phyloP scores from a whole-genome alignment of 305 asterid species.

The Solanum hybrid region DNA sequence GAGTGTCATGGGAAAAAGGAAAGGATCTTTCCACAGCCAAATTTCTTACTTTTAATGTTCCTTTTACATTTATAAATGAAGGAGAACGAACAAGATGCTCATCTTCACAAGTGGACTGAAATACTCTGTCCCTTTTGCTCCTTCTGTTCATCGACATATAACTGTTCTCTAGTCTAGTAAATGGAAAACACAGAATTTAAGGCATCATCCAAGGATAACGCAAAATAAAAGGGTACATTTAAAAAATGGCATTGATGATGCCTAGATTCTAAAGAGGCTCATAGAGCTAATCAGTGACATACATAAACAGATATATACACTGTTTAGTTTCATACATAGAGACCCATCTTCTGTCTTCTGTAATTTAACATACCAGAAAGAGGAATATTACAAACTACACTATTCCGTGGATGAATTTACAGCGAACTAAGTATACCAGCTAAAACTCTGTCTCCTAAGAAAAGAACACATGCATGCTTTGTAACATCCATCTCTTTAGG shows the following conservation, averaged over 20 bases:
- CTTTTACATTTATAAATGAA: background rate
- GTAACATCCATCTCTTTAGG: conserved; percentile 2
- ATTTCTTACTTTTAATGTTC: background rate
- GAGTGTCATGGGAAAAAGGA: background rate
- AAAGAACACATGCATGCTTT: background rate
- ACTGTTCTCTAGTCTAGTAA: background rate
- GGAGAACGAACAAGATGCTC: background rate
- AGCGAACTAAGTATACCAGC: background rate
- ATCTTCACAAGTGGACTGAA: background rate
- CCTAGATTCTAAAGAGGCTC: background rate
- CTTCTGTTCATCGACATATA: background rate
- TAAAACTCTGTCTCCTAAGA: background rate
- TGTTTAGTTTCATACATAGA: background rate
- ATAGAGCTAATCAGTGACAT: background rate
- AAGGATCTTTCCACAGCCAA: background rate
- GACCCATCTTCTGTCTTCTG: background rate
- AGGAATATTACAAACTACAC: background rate
- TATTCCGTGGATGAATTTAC: background rate
- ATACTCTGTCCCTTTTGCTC: background rate
- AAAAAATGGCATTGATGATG: background rate
- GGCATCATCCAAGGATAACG: background rate
- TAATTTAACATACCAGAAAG: background rate
- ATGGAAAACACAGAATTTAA: background rate
- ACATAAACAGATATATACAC: background rate
- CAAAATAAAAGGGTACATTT: background rate